Evolutionary conservation across 805 yeast species (phyloP), one percentile per base, ranked within the genome.

Genomic region (Candida germanica): DNA sequence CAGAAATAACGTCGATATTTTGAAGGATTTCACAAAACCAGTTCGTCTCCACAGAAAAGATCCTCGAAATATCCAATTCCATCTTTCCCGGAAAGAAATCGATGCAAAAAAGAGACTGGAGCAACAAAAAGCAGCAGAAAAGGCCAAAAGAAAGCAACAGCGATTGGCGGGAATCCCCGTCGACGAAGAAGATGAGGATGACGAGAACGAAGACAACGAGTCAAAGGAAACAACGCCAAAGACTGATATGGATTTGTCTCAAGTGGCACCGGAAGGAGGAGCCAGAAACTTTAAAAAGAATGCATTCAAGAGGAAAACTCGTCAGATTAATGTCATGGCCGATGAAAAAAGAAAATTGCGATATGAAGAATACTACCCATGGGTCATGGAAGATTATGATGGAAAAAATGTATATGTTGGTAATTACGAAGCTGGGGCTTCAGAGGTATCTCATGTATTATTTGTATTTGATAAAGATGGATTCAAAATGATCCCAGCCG

Each of bases 321-420:
- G 89, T 50, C 96, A 89, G 58, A 77, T 87, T 13, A 80, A 75
- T 48, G 75, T 82, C 18, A 78, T 87, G 56, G 87, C 87, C 52
- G 98, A 89, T 49, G 77, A 77, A 6, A 89, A 87, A 42, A 75
- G 91, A 44, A 83, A 79, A 53, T 67, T 93, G 44, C 73, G 98
- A 54, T 93, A 91, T 56, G 98, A 93, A 63, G 98, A 93, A 62
- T 87, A 83, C 58, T 91, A 86, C 51, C 98, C 98, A 0, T 93
- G 98, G 98, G 95, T 93, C 12, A 67, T 93, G 71, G 98, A 93
- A 64, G 98, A 93, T 62, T 91, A 85, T 58, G 96, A 88, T 53
- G 96, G 95, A 30, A 74, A 77, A 42, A 91, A 93, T 55, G 91
- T 95, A 0, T 93, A 87, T 84, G 97, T 89, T 13, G 96, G 98